Evolutionary conservation across 352 stramenopile species (phyloP).

Genomic region (Phytophthora ramorum): DNA sequence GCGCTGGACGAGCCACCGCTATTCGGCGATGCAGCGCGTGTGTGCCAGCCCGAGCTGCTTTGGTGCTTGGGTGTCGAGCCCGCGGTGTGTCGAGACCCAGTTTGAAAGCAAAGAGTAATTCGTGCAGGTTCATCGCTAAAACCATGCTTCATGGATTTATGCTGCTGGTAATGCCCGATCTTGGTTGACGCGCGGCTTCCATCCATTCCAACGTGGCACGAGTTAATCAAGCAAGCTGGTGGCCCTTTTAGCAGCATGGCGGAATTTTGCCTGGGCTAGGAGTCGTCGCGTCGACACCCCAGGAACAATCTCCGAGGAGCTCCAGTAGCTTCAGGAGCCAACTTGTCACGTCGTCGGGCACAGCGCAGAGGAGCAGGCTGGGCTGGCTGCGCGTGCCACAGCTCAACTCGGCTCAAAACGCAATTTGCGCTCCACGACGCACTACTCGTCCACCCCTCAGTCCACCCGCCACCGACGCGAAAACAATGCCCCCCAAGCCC

Average conservation of each 20-base stretch:
- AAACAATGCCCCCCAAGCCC: slow-evolving; percentile 43
- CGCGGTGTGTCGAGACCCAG: not conserved
- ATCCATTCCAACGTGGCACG: slow-evolving; percentile 36
- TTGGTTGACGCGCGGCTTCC: not conserved
- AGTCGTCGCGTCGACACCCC: slow-evolving; percentile 39
- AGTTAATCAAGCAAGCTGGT: slow-evolving; percentile 28
- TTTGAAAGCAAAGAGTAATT: not conserved
- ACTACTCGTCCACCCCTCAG: slow-evolving; percentile 32
- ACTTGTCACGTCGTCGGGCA: slow-evolving; percentile 43
- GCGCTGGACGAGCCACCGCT: slow-evolving; percentile 39
- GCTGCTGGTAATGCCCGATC: too few species aligned
- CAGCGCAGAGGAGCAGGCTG: slow-evolving; percentile 19
- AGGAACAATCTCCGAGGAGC: slow-evolving; percentile 41
- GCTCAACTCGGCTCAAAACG: slow-evolving; percentile 43
- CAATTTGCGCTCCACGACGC: slow-evolving; percentile 42
- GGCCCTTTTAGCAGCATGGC: slow-evolving; percentile 41
- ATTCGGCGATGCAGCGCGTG: slow-evolving; percentile 1
- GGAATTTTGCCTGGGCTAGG: slow-evolving; percentile 45
- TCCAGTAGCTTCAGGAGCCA: slow-evolving; percentile 41
- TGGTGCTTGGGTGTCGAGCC: too few species aligned
- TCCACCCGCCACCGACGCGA: slow-evolving; percentile 9
- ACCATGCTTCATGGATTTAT: too few species aligned
- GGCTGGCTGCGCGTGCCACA: slow-evolving; percentile 24
- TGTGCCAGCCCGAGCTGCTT: not conserved
- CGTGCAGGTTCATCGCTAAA: not conserved